phyloP scores from a whole-genome alignment of 768 basidiomycete species.

The Stropharia rugosoannulata region DNA sequence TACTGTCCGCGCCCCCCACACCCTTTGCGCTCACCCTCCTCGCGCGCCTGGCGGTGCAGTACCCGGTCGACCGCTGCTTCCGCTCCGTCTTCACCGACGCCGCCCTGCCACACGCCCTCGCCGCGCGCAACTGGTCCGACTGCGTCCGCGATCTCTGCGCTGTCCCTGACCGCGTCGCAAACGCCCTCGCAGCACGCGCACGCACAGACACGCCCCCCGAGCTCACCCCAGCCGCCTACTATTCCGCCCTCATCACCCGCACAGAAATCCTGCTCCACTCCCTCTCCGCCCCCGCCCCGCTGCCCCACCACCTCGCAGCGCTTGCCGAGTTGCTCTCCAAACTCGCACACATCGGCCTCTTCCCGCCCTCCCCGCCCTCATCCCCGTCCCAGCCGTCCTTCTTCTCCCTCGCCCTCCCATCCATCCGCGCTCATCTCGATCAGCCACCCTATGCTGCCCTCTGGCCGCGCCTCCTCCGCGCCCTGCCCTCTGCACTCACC shows the following conservation, averaged over 20 bases:
- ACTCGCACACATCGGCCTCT: conserved; percentile 66
- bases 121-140: conserved; percentile 68
- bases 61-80: conserved; percentile 71
- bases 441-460: conserved; percentile 39
- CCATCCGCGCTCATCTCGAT: conserved; percentile 36
- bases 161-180: conserved; percentile 79
- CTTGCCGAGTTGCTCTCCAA: conserved; percentile 56
- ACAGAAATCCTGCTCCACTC: conserved; percentile 49
- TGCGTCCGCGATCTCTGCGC: conserved; percentile 61
- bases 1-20: conserved; percentile 50
- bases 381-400: conserved; percentile 71
- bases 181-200: conserved; percentile 50
- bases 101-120: conserved; percentile 23
- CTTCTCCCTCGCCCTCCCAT: conserved; percentile 51
- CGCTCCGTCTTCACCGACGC: conserved; percentile 38
- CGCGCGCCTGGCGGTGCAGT: conserved; percentile 51
- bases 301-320: conserved; percentile 31
- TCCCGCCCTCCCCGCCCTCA: conserved; percentile 50
- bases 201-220: conserved; percentile 34
- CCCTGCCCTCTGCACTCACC: conserved; percentile 47
- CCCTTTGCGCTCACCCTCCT: conserved; percentile 53
- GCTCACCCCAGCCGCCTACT: conserved; percentile 59
- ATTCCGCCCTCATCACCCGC: conserved; percentile 49
- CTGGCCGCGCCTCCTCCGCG: conserved; percentile 49
- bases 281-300: conserved; percentile 28